phyloP scores from a whole-genome alignment of 2,329 filamentous ascomycete species.

The Colletotrichum karsti region DNA sequence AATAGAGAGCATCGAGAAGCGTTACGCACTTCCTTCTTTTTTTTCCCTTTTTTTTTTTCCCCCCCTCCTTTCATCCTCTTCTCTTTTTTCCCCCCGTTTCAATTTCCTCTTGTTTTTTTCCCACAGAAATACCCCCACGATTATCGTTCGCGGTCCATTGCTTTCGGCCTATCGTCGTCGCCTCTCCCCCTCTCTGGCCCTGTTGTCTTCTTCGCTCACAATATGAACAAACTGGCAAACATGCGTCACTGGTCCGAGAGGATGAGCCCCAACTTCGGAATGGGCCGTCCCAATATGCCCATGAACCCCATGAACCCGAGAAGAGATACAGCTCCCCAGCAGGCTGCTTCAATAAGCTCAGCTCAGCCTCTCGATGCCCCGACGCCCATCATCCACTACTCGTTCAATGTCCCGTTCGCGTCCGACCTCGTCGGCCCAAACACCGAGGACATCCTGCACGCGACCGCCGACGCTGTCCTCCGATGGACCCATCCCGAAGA shows the following conservation, averaged over 20 bases:
- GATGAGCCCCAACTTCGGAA: constrained; percentile 74
- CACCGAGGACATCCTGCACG: constrained; percentile 93
- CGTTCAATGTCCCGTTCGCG: constrained; percentile 97
- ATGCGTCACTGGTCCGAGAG: constrained; percentile 78
- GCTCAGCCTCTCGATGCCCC: constrained; percentile 74
- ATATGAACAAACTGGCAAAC: constrained; percentile 76
- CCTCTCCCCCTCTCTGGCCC: constrained; percentile 33
- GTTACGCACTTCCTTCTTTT: constrained; percentile 33
- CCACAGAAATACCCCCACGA: constrained; percentile 6
- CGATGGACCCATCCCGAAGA: constrained; percentile 94
- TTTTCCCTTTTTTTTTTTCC: constrained; percentile 34
- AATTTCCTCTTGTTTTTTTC: constrained; percentile 29
- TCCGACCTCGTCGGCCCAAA: constrained; percentile 93
- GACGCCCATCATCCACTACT: constrained; percentile 77
- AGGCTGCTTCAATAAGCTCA: constrained; percentile 67
- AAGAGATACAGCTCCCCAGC: constrained; percentile 61
- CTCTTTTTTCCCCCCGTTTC: constrained; percentile 33
- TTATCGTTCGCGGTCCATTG: constrained; percentile 21
- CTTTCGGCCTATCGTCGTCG: constrained; percentile 32
- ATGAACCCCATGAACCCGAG: constrained; percentile 66
- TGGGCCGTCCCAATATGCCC: constrained; percentile 66
- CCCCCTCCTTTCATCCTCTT: constrained; percentile 33
- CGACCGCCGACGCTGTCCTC: constrained; percentile 85
- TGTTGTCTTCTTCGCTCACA: constrained; percentile 43
- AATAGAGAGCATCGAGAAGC: constrained; percentile 29